phyloP scores from a whole-genome alignment of 2,329 filamentous ascomycete species.

The Fusarium succisae region DNA sequence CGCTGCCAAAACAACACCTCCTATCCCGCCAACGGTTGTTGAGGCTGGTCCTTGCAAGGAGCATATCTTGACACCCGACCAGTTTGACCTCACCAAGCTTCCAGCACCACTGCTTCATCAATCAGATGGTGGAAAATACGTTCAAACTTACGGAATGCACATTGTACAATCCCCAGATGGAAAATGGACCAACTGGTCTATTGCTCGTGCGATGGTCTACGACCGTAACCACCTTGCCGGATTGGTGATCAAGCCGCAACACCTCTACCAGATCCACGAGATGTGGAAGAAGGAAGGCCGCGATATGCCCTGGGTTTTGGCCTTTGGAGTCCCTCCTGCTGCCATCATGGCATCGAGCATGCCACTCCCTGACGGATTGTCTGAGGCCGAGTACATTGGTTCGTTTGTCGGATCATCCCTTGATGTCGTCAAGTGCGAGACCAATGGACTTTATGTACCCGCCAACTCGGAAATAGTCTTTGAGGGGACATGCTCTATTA shows the following conservation, averaged over 20 bases:
- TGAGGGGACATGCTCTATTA: slow-evolving; percentile 52
- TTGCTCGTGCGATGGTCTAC: slow-evolving; percentile 57
- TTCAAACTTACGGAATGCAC: slow-evolving; percentile 62
- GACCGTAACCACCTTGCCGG: slow-evolving; percentile 54
- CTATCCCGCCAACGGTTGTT: slow-evolving; percentile 50
- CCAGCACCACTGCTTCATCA: slow-evolving; percentile 56
- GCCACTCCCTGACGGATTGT: slow-evolving; percentile 51
- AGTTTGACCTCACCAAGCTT: slow-evolving; percentile 48
- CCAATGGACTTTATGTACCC: slow-evolving; percentile 57
- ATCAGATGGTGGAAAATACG: slow-evolving; percentile 59
- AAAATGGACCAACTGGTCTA: slow-evolving; percentile 60
- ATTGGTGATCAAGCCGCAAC: slow-evolving; percentile 56
- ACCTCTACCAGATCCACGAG: slow-evolving; percentile 57
- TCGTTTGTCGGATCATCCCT: slow-evolving; percentile 55
- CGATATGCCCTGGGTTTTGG: slow-evolving; percentile 59
- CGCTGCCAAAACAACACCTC: slow-evolving; percentile 43
- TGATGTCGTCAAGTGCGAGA: slow-evolving; percentile 61
- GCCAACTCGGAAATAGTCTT: slow-evolving; percentile 61
- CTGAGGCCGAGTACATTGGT: slow-evolving; percentile 59
- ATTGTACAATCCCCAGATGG: slow-evolving; percentile 57
- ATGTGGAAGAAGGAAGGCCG: slow-evolving; percentile 56
- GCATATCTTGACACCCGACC: slow-evolving; percentile 6
- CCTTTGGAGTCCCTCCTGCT: slow-evolving; percentile 60
- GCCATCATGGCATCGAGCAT: slow-evolving; percentile 60
- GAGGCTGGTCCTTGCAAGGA: slow-evolving; percentile 31